These are phyloP conservation scores for Solanum rostratum DNA, from an alignment of 257 asterid genomes.

Conservation along the genomic window DNA sequence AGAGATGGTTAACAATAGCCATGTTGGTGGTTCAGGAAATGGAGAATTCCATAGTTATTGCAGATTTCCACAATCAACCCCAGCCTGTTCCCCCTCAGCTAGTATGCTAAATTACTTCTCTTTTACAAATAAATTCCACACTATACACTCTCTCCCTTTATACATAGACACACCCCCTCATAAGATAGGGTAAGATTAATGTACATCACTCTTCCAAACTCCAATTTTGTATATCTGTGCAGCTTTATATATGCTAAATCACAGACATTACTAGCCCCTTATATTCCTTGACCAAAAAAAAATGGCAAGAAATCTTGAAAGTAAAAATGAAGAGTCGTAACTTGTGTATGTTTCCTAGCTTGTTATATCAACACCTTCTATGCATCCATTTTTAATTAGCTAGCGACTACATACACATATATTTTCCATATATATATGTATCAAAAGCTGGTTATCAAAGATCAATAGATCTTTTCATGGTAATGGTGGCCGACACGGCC, in stretches of 20 bases:
- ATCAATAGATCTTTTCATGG: background rate
- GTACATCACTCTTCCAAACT: background rate
- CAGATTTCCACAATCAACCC: constrained; percentile 22
- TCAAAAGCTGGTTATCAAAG: background rate
- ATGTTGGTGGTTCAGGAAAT: constrained; percentile 27
- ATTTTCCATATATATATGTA: background rate
- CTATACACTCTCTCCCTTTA: no score
- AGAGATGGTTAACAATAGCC: background rate
- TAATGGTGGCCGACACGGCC: background rate
- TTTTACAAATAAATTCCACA: background rate
- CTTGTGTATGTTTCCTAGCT: background rate
- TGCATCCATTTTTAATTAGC: background rate
- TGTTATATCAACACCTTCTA: background rate
- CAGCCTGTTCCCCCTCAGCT: background rate
- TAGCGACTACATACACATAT: background rate
- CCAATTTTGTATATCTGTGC: background rate
- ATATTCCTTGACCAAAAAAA: no score
- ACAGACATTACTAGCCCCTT: background rate
- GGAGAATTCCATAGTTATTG: constrained; percentile 61
- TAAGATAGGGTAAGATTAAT: background rate
- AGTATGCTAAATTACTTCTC: background rate
- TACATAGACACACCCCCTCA: no score
- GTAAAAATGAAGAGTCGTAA: background rate
- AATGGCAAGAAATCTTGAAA: no score
- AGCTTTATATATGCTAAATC: background rate